These are phyloP conservation scores for Ophiosphaerella narmari DNA, from an alignment of 2,329 filamentous ascomycete genomes.

Conservation along the genomic window DNA sequence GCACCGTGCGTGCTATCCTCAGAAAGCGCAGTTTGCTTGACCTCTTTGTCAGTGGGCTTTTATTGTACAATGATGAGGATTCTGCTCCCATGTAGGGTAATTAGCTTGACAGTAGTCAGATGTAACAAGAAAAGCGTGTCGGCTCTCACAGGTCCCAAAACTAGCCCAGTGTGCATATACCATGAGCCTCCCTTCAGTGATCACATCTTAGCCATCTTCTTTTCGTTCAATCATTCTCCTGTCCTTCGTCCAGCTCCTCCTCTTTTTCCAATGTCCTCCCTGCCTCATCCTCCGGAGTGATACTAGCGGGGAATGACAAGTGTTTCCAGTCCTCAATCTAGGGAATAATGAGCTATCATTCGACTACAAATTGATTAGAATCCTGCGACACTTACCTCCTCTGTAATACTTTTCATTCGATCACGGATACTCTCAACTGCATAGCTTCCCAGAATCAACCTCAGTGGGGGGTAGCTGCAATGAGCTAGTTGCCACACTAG, in stretches of 20 bases:
- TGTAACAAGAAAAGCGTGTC: not conserved
- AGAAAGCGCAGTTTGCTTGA: too few relatives aligned
- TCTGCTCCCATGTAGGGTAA: too few relatives aligned
- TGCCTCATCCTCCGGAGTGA: constrained; percentile 26
- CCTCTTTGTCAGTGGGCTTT: too few relatives aligned
- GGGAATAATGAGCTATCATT: not conserved
- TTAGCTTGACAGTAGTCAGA: not conserved
- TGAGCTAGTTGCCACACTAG: constrained; percentile 92
- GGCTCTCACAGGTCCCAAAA: too few relatives aligned
- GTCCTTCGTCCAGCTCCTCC: constrained; percentile 28
- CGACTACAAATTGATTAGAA: too few relatives aligned
- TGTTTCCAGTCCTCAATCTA: constrained; percentile 38
- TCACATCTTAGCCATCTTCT: too few relatives aligned
- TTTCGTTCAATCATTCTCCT: constrained; percentile 24
- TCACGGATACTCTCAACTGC: constrained; percentile 96
- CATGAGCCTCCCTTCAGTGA: too few relatives aligned
- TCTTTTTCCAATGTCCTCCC: constrained; percentile 17
- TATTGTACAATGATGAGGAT: too few relatives aligned
- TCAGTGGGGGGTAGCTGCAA: constrained; percentile 88
- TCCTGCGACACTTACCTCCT: constrained; percentile 66
- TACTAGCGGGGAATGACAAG: constrained; percentile 25
- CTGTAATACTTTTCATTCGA: constrained; percentile 84
- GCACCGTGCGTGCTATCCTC: too few relatives aligned
- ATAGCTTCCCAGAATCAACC: constrained; percentile 87
- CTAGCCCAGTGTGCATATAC: too few relatives aligned